A percentile compares a stretch with the other conserved stretches of the same genome.
Evolutionary conservation across 2,329 filamentous ascomycete species (phyloP).

Genomic region (Thelonectria blattea): DNA sequence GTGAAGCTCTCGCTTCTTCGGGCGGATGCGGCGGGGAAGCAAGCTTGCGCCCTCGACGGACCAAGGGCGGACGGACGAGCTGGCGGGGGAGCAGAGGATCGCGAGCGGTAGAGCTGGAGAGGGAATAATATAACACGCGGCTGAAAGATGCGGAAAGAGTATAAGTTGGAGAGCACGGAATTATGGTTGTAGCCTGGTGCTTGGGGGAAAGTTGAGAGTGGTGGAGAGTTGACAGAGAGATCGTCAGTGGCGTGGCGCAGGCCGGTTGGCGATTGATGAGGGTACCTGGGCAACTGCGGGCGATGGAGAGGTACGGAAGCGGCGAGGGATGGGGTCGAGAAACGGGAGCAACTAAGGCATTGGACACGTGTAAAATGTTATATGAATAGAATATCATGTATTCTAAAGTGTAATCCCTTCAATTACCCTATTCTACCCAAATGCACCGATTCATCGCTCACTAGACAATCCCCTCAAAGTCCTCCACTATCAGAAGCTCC

Average conservation of each 20-base stretch:
- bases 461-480: neutral
- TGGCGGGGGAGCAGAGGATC: neutral
- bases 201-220: neutral
- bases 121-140: conserved; percentile 3
- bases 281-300: neutral
- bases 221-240: conserved; percentile 12
- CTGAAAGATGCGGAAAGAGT: neutral
- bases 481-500: conserved; percentile 6
- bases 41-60: neutral
- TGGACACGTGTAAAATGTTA: neutral
- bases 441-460: neutral
- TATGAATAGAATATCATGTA: neutral
- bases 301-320: neutral
- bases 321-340: too few species aligned
- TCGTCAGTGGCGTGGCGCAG: conserved; percentile 22
- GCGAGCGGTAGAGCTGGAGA: neutral
- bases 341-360: too few species aligned
- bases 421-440: neutral
- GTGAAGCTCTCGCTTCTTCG: neutral
- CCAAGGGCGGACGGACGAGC: neutral
- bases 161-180: neutral
- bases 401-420: neutral
- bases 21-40: conserved; percentile 6
- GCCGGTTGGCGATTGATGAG: neutral
- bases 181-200: neutral